A percentile compares a stretch with the other conserved stretches of the same genome.
These are phyloP conservation scores for Colletotrichum noveboracense DNA, from an alignment of 2,329 filamentous ascomycete genomes.

Conservation along the genomic window DNA sequence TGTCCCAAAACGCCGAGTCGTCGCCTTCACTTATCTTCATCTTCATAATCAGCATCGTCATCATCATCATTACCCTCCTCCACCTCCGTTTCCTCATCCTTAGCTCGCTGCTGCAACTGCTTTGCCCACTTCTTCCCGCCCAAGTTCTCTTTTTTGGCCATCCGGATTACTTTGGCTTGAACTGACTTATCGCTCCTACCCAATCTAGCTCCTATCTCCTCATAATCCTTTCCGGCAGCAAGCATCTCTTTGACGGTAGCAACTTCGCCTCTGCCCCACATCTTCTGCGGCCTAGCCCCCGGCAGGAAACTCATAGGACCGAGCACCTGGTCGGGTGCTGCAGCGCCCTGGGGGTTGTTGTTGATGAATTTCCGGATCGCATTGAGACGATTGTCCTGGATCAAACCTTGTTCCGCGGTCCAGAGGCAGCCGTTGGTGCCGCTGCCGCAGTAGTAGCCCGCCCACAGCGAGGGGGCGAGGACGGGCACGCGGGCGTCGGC, in stretches of 20 bases:
- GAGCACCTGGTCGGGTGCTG: not conserved
- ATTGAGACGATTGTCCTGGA: not conserved
- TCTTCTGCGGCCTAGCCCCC: not conserved
- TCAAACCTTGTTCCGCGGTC: not conserved
- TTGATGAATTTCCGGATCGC: not conserved
- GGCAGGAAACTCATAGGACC: not conserved
- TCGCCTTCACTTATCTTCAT: not conserved
- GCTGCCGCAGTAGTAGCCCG: not conserved
- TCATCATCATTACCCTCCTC: not conserved
- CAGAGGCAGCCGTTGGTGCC: not conserved
- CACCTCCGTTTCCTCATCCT: not conserved
- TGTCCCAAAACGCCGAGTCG: not conserved
- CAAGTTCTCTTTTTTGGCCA: not conserved
- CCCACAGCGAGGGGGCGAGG: constrained; percentile 8
- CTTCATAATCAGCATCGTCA: not conserved
- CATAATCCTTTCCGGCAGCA: not conserved
- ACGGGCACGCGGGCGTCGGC: constrained; percentile 17
- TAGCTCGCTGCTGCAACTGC: not conserved
- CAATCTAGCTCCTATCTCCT: not conserved
- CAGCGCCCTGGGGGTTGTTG: not conserved
- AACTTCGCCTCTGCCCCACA: not conserved
- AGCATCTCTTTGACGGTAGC: not conserved
- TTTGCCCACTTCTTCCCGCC: not conserved
- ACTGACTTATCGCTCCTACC: not conserved
- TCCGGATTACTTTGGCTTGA: not conserved